A percentile compares a stretch with the other conserved stretches of the same genome.
Evolutionary conservation across 1,284 basidiomycete species (phyloP).

Genomic region (Cryptococcus maquisensis): DNA sequence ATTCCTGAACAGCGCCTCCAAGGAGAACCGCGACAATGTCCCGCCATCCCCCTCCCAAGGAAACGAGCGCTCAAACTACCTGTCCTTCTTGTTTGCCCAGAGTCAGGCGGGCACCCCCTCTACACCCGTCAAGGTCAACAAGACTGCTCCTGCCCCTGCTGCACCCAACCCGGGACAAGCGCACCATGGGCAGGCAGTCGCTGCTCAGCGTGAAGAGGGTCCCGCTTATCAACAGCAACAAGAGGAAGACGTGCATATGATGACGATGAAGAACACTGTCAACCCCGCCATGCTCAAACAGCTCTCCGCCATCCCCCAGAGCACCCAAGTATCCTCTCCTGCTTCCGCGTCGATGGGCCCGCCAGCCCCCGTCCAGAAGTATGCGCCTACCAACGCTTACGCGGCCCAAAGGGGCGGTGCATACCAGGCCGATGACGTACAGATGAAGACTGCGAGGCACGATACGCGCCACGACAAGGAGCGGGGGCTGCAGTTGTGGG

Average conservation of each 20-base stretch:
- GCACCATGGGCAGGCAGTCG: slow-evolving; percentile 10
- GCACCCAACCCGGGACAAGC: slow-evolving; percentile 13
- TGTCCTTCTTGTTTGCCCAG: slow-evolving; percentile 41
- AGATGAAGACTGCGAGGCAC: slow-evolving; percentile 40
- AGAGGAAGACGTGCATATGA: slow-evolving; percentile 48
- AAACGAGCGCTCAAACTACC: slow-evolving; percentile 38
- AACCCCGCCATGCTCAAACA: slow-evolving; percentile 54
- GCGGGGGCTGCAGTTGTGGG: slow-evolving; percentile 64
- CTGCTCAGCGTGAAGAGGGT: slow-evolving; percentile 5
- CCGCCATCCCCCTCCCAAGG: slow-evolving; percentile 9
- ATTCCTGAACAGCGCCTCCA: slow-evolving; percentile 12
- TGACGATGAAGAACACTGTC: slow-evolving; percentile 45
- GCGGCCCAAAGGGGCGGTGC: slow-evolving; percentile 17
- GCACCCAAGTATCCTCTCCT: slow-evolving; percentile 6
- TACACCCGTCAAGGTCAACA: slow-evolving; percentile 28
- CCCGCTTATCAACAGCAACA: slow-evolving; percentile 3
- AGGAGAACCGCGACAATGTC: slow-evolving; percentile 22
- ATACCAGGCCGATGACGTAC: slow-evolving; percentile 32
- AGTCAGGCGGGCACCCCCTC: slow-evolving; percentile 27
- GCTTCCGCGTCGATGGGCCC: slow-evolving; percentile 6
- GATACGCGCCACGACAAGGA: slow-evolving; percentile 30
- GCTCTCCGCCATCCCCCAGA: slow-evolving; percentile 40
- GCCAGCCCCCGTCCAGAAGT: neutral
- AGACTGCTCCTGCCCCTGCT: slow-evolving; percentile 6
- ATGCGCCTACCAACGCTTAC: slow-evolving; percentile 15